These are phyloP conservation scores for Wickerhamiella cacticola DNA, from an alignment of 805 yeast species.

Conservation along the genomic window DNA sequence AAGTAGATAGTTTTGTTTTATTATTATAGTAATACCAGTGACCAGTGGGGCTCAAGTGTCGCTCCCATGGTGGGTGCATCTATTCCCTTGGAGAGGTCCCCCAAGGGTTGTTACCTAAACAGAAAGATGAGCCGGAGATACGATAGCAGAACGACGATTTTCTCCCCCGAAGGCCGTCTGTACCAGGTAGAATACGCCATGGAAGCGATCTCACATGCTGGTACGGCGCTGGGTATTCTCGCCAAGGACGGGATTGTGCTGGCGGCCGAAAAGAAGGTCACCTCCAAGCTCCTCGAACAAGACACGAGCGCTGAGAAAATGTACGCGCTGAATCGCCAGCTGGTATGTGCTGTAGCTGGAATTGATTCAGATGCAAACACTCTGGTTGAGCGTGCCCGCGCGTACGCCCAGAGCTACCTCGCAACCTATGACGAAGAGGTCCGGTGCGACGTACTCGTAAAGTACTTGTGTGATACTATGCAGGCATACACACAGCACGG, in stretches of 20 bases:
- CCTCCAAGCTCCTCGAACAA: slow-evolving; percentile 84
- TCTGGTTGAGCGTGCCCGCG: slow-evolving; percentile 76
- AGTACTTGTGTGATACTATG: slow-evolving; percentile 79
- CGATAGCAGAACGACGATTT: slow-evolving; percentile 97
- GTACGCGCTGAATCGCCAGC: slow-evolving; percentile 61
- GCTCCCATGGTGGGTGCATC: background rate
- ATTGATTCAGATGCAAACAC: slow-evolving; percentile 95
- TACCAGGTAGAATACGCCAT: slow-evolving; percentile 95
- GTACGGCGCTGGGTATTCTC: slow-evolving; percentile 68
- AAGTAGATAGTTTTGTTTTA: background rate
- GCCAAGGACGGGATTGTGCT: slow-evolving; percentile 80
- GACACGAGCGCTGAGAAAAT: slow-evolving; percentile 89
- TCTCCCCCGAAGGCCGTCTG: slow-evolving; percentile 96
- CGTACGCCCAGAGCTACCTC: slow-evolving; percentile 70
- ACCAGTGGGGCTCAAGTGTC: slow-evolving; percentile 3
- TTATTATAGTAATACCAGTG: slow-evolving; percentile 3
- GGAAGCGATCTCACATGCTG: slow-evolving; percentile 78
- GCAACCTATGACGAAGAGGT: slow-evolving; percentile 82
- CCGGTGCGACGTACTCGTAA: slow-evolving; percentile 85
- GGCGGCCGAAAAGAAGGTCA: slow-evolving; percentile 94
- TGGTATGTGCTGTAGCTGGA: slow-evolving; percentile 91
- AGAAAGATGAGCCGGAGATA: slow-evolving; percentile 74
- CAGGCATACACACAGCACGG: slow-evolving; percentile 99
- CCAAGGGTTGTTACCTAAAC: background rate
- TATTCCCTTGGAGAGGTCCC: background rate